Conservation (phyloP, 176 grass and related monocot genomes). For the Zea mays region Zm-B73-REFERENCE-NAM-5.0 NC_050098.1:194128501-194129000, state of each 20-base stretch:
- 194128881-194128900: neutral
- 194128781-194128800: neutral
- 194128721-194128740: neutral
- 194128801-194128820: slow-evolving; percentile 30
- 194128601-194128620: slow-evolving; percentile 20
- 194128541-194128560: neutral
- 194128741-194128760: slow-evolving; percentile 35
- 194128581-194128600: slow-evolving; percentile 48
- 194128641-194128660: neutral
- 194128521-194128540: neutral
- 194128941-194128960: slow-evolving; percentile 16
- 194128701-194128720: neutral
- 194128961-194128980: slow-evolving; percentile 8
- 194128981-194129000: slow-evolving; percentile 23
- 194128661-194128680: neutral
- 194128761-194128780: slow-evolving; percentile 16
- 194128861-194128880: neutral
- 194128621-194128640: slow-evolving; percentile 8
- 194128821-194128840: neutral
- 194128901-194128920: neutral
- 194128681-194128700: too few species aligned
- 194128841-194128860: neutral
- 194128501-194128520: slow-evolving; percentile 38
- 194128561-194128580: slow-evolving; percentile 53
- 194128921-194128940: neutral